These are phyloP conservation scores for Lablab purpureus DNA, from an alignment of 306 rosid genomes.

Conservation along the genomic window DNA sequence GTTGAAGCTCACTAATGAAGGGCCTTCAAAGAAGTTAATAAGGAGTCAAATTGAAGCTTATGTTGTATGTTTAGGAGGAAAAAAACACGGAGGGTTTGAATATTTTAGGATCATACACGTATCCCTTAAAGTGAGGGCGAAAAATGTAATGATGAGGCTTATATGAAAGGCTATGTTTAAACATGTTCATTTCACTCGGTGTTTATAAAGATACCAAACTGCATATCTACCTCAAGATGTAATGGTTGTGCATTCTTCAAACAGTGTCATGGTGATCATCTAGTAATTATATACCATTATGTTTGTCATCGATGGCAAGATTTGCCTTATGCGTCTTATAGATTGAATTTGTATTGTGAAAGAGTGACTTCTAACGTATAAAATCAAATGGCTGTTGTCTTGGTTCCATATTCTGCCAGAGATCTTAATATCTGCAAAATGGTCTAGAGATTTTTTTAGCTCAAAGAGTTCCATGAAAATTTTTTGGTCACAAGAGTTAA, in stretches of 20 bases:
- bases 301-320: conserved; percentile 31
- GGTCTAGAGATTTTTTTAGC: neutral
- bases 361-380: neutral
- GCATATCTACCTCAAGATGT: conserved; percentile 29
- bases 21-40: conserved; percentile 21
- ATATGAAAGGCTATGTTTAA: neutral
- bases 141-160: conserved; percentile 19
- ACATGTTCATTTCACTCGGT: conserved; percentile 1
- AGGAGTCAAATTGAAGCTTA: conserved; percentile 9
- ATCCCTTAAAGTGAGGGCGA: neutral
- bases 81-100: neutral
- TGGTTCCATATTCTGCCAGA: conserved; percentile 9
- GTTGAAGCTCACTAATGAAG: conserved; percentile 40
- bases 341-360: conserved; percentile 20
- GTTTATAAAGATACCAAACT: conserved; percentile 17
- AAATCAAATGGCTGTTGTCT: neutral
- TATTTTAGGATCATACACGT: conserved; percentile 11
- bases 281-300: conserved; percentile 27
- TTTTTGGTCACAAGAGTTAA: neutral
- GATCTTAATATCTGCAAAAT: neutral
- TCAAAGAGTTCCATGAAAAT: neutral
- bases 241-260: conserved; percentile 31
- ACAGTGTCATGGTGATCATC: neutral
- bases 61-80: conserved; percentile 31
- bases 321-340: neutral